Evolutionary conservation across 257 asterid species (phyloP).

Genomic region (Phtheirospermum japonicum): DNA sequence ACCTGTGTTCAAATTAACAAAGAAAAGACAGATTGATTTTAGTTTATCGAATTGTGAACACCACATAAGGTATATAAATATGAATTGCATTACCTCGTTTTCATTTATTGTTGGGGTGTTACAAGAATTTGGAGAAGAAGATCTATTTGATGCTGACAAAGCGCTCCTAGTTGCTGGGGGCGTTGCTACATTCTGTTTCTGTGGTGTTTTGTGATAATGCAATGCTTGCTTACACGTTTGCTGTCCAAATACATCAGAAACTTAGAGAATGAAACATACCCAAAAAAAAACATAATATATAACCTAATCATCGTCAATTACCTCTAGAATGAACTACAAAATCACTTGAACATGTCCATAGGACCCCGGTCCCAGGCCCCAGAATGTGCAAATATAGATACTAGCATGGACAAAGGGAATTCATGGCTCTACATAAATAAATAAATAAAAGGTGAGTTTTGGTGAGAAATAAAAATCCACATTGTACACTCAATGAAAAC

Average conservation of each 20-base stretch:
- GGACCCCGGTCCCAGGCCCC: too few species aligned
- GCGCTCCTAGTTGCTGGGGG: conserved; percentile 58
- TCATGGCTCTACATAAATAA: too few species aligned
- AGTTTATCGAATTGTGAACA: conserved; percentile 7
- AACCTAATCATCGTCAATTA: too few species aligned
- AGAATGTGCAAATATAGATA: too few species aligned
- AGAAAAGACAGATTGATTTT: conserved; percentile 15
- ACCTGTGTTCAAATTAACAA: conserved; percentile 47
- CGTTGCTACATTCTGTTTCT: conserved; percentile 55
- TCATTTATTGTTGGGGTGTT: conserved; percentile 67
- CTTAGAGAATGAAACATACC: too few species aligned
- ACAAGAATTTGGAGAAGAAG: conserved; percentile 75
- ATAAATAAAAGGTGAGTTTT: too few species aligned
- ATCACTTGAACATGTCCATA: too few species aligned
- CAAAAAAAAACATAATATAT: too few species aligned
- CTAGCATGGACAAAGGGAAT: too few species aligned
- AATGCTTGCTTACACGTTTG: conserved; percentile 80
- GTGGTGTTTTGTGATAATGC: conserved; percentile 62
- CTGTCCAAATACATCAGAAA: conserved; percentile 40
- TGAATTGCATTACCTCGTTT: conserved; percentile 61
- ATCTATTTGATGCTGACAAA: conserved; percentile 58
- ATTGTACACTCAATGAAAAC: too few species aligned
- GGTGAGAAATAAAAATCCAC: too few species aligned
- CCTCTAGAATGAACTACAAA: too few species aligned
- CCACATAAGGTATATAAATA: conserved; percentile 5